These are phyloP conservation scores for Alternaria brassicae DNA, from an alignment of 2,329 filamentous ascomycete genomes.

Conservation along the genomic window DNA sequence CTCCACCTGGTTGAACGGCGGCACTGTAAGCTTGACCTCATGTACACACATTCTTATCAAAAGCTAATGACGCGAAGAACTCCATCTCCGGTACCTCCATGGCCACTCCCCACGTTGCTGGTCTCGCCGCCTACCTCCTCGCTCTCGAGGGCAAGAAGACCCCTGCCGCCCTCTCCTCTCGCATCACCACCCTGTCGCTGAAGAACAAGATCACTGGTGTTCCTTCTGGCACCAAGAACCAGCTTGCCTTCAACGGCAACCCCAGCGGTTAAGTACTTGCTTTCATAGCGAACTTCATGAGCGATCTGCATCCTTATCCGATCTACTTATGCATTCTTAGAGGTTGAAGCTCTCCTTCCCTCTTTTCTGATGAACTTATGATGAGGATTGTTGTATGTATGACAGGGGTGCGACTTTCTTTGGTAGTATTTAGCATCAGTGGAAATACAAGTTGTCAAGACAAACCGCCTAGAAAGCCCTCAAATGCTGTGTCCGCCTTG, in stretches of 20 bases:
- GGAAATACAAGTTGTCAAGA: slow-evolving; percentile 1
- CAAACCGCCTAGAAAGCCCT: not conserved
- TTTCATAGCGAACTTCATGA: not conserved
- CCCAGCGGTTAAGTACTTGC: slow-evolving; percentile 24
- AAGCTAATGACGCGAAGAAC: slow-evolving; percentile 44
- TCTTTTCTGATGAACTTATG: slow-evolving; percentile 14
- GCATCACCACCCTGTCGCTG: slow-evolving; percentile 55
- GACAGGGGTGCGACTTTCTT: not conserved
- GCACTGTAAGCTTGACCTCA: slow-evolving; percentile 35
- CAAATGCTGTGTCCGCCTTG: not conserved
- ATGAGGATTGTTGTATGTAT: slow-evolving; percentile 3
- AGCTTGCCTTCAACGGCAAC: slow-evolving; percentile 64
- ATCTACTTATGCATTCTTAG: not conserved
- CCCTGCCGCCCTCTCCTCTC: slow-evolving; percentile 58
- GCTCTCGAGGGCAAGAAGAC: slow-evolving; percentile 54
- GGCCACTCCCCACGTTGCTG: slow-evolving; percentile 73
- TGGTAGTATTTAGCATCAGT: slow-evolving; percentile 3
- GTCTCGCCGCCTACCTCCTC: slow-evolving; percentile 75
- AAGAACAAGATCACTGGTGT: slow-evolving; percentile 54
- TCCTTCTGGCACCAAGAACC: slow-evolving; percentile 58
- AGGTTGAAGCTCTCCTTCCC: slow-evolving; percentile 5
- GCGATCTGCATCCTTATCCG: not conserved
- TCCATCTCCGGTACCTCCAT: slow-evolving; percentile 69
- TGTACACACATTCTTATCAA: not conserved
- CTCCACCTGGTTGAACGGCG: slow-evolving; percentile 57